Evolutionary conservation across 2,329 filamentous ascomycete species (phyloP).

Genomic region (Cladophialophora psammophila): DNA sequence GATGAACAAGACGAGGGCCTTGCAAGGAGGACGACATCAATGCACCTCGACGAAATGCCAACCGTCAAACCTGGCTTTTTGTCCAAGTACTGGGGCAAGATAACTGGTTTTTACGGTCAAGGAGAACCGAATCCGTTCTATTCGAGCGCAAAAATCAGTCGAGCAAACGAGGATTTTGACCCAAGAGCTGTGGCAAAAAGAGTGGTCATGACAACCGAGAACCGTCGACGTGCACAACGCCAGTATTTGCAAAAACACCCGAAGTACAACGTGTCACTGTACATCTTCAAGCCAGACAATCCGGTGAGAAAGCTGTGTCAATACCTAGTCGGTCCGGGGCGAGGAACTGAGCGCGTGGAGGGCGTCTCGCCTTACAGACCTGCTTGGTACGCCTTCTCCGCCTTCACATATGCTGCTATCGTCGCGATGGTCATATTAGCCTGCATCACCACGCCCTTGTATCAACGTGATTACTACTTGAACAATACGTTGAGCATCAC

Average conservation of each 20-base stretch:
- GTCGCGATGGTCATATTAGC: slow-evolving; percentile 98
- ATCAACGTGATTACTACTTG: slow-evolving; percentile 85
- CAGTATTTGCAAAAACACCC: slow-evolving; percentile 89
- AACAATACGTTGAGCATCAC: slow-evolving; percentile 64
- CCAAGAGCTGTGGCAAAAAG: slow-evolving; percentile 88
- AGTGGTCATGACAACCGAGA: slow-evolving; percentile 81
- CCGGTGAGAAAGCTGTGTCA: slow-evolving; percentile 84
- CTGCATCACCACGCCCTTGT: slow-evolving; percentile 91
- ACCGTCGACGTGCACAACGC: slow-evolving; percentile 84
- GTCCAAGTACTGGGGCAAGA: slow-evolving; percentile 67
- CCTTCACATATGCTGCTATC: slow-evolving; percentile 91
- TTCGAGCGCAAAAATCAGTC: slow-evolving; percentile 74
- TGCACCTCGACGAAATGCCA: slow-evolving; percentile 49
- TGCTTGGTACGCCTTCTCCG: slow-evolving; percentile 91
- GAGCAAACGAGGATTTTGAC: slow-evolving; percentile 78
- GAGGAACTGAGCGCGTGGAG: slow-evolving; percentile 85
- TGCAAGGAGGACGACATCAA: slow-evolving; percentile 39
- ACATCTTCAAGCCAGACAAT: slow-evolving; percentile 81
- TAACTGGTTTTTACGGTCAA: slow-evolving; percentile 65
- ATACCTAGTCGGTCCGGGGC: slow-evolving; percentile 85
- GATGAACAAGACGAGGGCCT: slow-evolving; percentile 68
- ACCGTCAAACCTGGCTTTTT: slow-evolving; percentile 65
- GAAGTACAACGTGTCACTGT: slow-evolving; percentile 90
- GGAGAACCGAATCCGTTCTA: slow-evolving; percentile 95
- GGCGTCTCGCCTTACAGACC: slow-evolving; percentile 87